These are phyloP conservation scores for Claviceps sp. DNA, from an alignment of 2,329 filamentous ascomycete genomes.

Conservation along the genomic window DNA sequence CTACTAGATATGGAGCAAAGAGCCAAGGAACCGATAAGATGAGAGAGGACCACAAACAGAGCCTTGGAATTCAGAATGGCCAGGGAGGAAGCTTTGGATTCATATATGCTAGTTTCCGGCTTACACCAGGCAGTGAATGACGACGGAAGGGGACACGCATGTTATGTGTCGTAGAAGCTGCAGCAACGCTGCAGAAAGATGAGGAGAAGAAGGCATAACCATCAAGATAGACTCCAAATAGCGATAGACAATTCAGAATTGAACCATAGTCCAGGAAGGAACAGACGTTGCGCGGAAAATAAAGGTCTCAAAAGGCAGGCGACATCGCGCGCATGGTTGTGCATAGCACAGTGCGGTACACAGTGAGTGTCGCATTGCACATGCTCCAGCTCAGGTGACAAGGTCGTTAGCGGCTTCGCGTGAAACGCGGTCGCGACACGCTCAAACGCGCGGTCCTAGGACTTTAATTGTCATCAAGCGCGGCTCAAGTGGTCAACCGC, in stretches of 20 bases:
- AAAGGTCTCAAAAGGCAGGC: neutral
- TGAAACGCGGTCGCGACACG: slow-evolving; percentile 2
- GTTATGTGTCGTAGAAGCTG: neutral
- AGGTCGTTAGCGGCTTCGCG: no score
- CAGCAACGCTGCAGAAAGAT: neutral
- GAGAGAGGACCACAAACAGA: slow-evolving; percentile 1
- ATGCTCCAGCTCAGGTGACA: no score
- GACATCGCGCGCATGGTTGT: neutral
- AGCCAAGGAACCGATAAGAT: slow-evolving; percentile 1
- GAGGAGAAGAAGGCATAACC: neutral
- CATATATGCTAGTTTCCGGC: neutral
- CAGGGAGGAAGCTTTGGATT: neutral
- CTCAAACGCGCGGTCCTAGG: slow-evolving; percentile 1
- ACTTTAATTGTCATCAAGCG: neutral
- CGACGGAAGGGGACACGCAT: neutral
- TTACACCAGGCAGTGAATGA: neutral
- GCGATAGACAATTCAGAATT: neutral
- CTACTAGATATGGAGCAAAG: slow-evolving; percentile 2
- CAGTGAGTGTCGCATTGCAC: no score
- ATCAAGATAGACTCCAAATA: neutral
- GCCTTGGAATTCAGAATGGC: neutral
- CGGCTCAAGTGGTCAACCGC: neutral
- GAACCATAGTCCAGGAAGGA: slow-evolving; percentile 2
- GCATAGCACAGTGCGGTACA: no score
- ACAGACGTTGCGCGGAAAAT: neutral